Percentiles rank a stretch among this genome's conserved stretches.
Conservation (phyloP, 1,284 basidiomycete species). For the Tylopilus sp. region DNA sequence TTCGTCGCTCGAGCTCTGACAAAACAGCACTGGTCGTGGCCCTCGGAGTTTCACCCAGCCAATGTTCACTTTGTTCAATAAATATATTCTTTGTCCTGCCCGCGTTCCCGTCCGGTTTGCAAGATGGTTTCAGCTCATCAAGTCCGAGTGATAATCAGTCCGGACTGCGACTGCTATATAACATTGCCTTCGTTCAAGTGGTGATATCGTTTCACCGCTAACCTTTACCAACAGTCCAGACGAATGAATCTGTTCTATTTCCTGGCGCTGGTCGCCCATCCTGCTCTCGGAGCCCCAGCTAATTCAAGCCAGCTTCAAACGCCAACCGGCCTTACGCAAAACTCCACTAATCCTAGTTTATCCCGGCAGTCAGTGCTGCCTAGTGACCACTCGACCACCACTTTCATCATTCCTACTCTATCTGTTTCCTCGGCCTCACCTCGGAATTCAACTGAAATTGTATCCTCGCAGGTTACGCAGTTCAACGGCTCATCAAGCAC, state of each 20-base stretch:
- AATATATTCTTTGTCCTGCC: not conserved
- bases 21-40: not conserved
- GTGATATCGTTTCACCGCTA: not conserved
- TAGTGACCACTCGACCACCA: not conserved
- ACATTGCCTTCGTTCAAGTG: not conserved
- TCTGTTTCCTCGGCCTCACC: not conserved
- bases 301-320: slow-evolving; percentile 1
- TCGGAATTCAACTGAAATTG: not conserved
- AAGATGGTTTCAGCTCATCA: not conserved
- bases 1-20: not conserved
- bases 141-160: slow-evolving; percentile 1
- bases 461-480: not conserved
- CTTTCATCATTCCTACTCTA: not conserved
- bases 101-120: slow-evolving; percentile 4
- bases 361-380: not conserved
- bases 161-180: slow-evolving; percentile 2
- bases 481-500: not conserved
- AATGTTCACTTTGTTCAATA: not conserved
- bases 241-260: slow-evolving; percentile 14
- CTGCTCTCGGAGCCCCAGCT: slow-evolving; percentile 11
- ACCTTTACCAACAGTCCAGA: not conserved
- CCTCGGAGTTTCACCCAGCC: not conserved
- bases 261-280: slow-evolving; percentile 20
- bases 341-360: not conserved
- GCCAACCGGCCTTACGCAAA: not conserved